phyloP scores from a whole-genome alignment of 2,329 filamentous ascomycete genomes.

The Pseudovirgaria hyperparasitica region DNA sequence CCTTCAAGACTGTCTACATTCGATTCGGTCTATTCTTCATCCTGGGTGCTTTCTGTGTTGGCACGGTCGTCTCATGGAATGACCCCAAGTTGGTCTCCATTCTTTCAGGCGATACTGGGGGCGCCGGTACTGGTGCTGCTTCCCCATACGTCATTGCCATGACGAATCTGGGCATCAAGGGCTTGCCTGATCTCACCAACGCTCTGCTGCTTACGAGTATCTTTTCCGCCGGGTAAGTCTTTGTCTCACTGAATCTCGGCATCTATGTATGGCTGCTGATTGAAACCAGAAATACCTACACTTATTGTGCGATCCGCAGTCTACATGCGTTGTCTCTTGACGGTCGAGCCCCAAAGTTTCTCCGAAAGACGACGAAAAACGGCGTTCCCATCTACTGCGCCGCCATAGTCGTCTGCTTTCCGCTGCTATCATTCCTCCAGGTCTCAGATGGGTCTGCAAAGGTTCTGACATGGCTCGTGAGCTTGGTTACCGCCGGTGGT shows the following conservation, averaged over 20 bases:
- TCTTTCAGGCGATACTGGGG: slow-evolving; percentile 12
- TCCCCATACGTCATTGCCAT: slow-evolving; percentile 54
- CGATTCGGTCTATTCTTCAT: slow-evolving; percentile 36
- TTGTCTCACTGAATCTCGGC: slow-evolving; percentile 1
- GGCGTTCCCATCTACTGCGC: slow-evolving; percentile 68
- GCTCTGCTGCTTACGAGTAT: slow-evolving; percentile 41
- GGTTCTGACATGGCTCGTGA: slow-evolving; percentile 62
- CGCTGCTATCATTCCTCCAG: slow-evolving; percentile 61
- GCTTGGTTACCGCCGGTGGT: slow-evolving; percentile 59
- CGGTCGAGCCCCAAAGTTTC: slow-evolving; percentile 39
- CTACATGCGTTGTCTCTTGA: slow-evolving; percentile 42
- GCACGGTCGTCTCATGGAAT: slow-evolving; percentile 45
- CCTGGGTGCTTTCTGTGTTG: slow-evolving; percentile 30
- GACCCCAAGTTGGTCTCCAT: slow-evolving; percentile 56
- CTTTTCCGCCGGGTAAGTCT: slow-evolving; percentile 33
- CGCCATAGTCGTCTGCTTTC: slow-evolving; percentile 49
- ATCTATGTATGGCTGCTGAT: too few species aligned
- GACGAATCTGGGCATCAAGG: slow-evolving; percentile 38
- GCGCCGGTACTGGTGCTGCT: slow-evolving; percentile 37
- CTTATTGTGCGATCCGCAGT: slow-evolving; percentile 40
- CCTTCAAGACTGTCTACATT: slow-evolving; percentile 36
- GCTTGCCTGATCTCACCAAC: slow-evolving; percentile 46
- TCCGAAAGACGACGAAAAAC: slow-evolving; percentile 45
- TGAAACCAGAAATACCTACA: slow-evolving; percentile 44
- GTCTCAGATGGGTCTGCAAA: slow-evolving; percentile 52